Percentiles rank a stretch among this genome's conserved stretches.
phyloP scores from a whole-genome alignment of 192 early-diverging fungal species.

The Coemansia sp. region DNA sequence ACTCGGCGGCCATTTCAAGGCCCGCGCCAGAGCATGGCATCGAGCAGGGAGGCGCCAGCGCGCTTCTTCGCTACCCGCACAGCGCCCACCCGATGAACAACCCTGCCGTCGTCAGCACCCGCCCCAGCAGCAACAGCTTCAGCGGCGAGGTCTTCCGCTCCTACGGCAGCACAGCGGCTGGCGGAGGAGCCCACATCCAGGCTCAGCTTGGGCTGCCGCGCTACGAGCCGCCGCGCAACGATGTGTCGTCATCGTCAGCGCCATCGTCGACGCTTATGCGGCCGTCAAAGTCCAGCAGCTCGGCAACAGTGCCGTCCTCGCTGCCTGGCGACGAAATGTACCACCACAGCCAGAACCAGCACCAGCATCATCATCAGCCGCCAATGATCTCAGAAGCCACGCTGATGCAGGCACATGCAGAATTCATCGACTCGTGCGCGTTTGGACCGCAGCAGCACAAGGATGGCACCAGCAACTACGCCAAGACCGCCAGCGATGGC shows the following conservation, averaged over 20 bases:
- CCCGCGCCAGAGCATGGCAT: constrained; percentile 3
- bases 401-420: constrained; percentile 18
- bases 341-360: constrained; percentile 12
- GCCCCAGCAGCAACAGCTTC: constrained; percentile 49
- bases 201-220: not conserved
- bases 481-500: not conserved
- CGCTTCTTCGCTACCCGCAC: constrained; percentile 21
- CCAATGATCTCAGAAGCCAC: constrained; percentile 38
- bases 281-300: constrained; percentile 2
- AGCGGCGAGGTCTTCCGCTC: constrained; percentile 20
- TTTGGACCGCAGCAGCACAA: constrained; percentile 2
- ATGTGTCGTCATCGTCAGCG: constrained; percentile 37
- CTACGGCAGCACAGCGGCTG: constrained; percentile 3
- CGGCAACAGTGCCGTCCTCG: not conserved
- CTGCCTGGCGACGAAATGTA: not conserved
- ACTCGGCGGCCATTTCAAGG: not conserved
- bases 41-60: constrained; percentile 37
- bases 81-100: constrained; percentile 32
- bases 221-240: not conserved
- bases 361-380: constrained; percentile 7
- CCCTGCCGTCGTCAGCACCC: constrained; percentile 15
- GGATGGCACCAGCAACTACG: constrained; percentile 3
- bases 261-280: constrained; percentile 43
- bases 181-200: not conserved
- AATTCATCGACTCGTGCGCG: constrained; percentile 5